Conservation (phyloP, 2,329 filamentous ascomycete genomes). For the Ophiostoma sp. region DNA sequence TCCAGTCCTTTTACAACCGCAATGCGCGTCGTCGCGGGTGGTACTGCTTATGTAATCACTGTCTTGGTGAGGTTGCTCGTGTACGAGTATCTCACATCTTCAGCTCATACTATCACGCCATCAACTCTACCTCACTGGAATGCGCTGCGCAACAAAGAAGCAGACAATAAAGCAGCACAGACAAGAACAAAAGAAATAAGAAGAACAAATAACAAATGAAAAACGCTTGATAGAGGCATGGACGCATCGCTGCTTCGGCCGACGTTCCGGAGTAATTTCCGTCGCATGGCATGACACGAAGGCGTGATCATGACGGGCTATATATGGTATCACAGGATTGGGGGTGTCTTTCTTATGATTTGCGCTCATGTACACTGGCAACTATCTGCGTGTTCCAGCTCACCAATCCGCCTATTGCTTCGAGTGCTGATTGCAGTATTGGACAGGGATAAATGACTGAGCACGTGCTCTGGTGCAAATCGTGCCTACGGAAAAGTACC, state of each 20-base stretch:
- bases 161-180: not conserved
- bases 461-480: slow-evolving; percentile 11
- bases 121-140: not conserved
- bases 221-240: not conserved
- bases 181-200: not conserved
- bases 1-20: no score
- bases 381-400: not conserved
- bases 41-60: not conserved
- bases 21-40: not conserved
- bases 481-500: not conserved
- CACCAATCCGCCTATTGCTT: not conserved
- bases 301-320: not conserved
- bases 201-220: not conserved
- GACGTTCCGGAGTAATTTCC: not conserved
- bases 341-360: not conserved
- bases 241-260: not conserved
- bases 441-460: slow-evolving; percentile 1
- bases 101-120: not conserved
- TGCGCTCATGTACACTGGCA: not conserved
- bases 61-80: not conserved
- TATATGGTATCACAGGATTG: not conserved
- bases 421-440: not conserved
- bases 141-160: not conserved
- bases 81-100: not conserved
- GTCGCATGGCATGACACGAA: not conserved